These are phyloP conservation scores for Senna siamea DNA, from an alignment of 306 rosid genomes.

Conservation along the genomic window DNA sequence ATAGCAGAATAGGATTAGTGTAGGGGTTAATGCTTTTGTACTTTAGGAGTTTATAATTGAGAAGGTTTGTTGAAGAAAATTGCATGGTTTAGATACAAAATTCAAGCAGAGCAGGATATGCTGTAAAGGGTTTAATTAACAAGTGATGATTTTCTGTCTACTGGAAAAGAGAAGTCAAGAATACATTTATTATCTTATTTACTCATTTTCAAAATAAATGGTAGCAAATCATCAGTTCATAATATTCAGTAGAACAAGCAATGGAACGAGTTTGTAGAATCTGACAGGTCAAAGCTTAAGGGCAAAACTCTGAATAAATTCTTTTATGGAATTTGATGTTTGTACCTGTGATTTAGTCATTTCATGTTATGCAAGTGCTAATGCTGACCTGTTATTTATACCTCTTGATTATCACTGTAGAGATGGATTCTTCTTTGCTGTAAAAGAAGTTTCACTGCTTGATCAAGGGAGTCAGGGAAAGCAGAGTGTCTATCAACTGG, in stretches of 20 bases:
- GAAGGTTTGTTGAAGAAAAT: constrained; percentile 14
- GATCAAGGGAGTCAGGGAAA: constrained; percentile 78
- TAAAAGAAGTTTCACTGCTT: constrained; percentile 90
- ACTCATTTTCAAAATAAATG: constrained; percentile 6
- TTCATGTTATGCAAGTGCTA: constrained; percentile 13
- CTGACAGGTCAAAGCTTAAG: not conserved
- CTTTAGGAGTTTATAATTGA: not conserved
- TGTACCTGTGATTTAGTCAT: not conserved
- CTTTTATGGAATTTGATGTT: constrained; percentile 14
- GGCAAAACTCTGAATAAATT: no score
- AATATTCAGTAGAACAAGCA: not conserved
- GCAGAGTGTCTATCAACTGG: constrained; percentile 79
- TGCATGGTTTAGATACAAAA: constrained; percentile 16
- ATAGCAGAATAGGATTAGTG: not conserved
- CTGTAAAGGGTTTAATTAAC: not conserved
- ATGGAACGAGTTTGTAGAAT: not conserved
- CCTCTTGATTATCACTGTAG: constrained; percentile 46
- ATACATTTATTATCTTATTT: not conserved
- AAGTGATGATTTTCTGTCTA: constrained; percentile 20
- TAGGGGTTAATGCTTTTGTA: not conserved
- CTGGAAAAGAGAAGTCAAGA: not conserved
- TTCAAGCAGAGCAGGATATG: constrained; percentile 8
- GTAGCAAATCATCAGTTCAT: not conserved
- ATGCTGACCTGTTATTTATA: not conserved
- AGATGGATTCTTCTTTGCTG: constrained; percentile 72